A percentile compares a stretch with the other conserved stretches of the same genome.
phyloP scores from a whole-genome alignment of 2,329 filamentous ascomycete genomes.

The Fusarium piperis region DNA sequence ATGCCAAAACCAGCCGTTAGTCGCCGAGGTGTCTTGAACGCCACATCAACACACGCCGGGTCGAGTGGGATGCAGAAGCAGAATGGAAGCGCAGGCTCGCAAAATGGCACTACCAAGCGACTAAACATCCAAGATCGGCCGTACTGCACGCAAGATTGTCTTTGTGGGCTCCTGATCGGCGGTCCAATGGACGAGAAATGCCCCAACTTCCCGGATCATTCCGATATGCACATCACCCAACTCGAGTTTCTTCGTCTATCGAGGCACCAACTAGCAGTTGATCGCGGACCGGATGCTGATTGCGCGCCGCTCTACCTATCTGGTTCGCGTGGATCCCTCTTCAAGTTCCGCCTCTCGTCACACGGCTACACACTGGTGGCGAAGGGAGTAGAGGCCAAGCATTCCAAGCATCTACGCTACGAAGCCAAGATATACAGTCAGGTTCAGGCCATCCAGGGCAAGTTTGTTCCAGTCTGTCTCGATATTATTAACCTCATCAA shows the following conservation, averaged over 20 bases:
- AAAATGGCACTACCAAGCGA: neutral
- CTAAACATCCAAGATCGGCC: constrained; percentile 29
- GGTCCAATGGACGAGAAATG: constrained; percentile 41
- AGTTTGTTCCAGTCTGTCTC: constrained; percentile 48
- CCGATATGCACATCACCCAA: constrained; percentile 35
- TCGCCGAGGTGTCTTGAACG: neutral
- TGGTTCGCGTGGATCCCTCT: constrained; percentile 47
- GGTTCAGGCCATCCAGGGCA: constrained; percentile 45
- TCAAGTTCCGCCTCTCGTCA: constrained; percentile 49
- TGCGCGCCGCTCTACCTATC: constrained; percentile 42
- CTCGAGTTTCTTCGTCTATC: constrained; percentile 42
- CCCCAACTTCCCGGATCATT: constrained; percentile 38
- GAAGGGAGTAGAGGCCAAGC: constrained; percentile 47
- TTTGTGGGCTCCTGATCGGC: constrained; percentile 36
- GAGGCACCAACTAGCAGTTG: constrained; percentile 42
- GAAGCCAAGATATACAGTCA: constrained; percentile 47
- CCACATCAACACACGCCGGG: neutral
- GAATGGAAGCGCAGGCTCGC: neutral
- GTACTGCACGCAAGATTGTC: constrained; percentile 44
- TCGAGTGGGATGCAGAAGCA: neutral
- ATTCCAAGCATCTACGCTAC: constrained; percentile 38
- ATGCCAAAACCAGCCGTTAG: neutral
- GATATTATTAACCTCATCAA: constrained; percentile 43
- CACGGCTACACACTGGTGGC: constrained; percentile 52
- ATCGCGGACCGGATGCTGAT: constrained; percentile 46